phyloP scores from a whole-genome alignment of 2,329 filamentous ascomycete genomes.

The Calonectria montana region DNA sequence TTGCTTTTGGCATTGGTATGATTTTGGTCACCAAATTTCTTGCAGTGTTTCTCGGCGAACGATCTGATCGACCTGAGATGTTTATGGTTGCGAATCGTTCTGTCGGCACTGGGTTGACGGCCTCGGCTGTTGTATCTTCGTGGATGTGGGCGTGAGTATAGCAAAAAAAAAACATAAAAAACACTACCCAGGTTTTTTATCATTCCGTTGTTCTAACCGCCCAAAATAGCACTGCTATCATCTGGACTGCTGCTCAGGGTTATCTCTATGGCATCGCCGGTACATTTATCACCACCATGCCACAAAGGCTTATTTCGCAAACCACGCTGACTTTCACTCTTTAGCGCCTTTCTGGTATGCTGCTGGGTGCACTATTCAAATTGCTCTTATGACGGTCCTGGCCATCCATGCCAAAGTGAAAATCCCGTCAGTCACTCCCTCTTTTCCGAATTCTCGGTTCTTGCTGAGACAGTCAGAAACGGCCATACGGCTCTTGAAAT shows the following conservation, averaged over 20 bases:
- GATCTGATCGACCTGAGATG: conserved; percentile 20
- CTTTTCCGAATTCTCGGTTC: no score
- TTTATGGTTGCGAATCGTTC: conserved; percentile 25
- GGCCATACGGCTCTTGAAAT: conserved; percentile 21
- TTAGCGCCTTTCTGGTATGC: conserved; percentile 24
- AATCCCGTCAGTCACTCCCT: conserved; percentile 8
- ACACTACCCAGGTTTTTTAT: accelerated
- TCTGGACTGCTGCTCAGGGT: conserved; percentile 21
- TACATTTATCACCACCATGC: not conserved
- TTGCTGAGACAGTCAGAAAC: not conserved
- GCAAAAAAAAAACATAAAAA: not conserved
- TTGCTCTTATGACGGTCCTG: conserved; percentile 21
- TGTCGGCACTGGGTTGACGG: conserved; percentile 17
- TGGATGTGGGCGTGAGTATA: conserved; percentile 23
- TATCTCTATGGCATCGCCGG: conserved; percentile 20
- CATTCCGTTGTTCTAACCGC: not conserved
- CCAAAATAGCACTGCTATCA: conserved; percentile 14
- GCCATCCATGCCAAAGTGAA: conserved; percentile 25
- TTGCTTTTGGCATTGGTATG: conserved; percentile 23
- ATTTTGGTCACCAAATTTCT: conserved; percentile 24
- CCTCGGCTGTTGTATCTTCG: conserved; percentile 14
- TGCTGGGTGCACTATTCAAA: conserved; percentile 23
- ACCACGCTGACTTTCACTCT: not conserved
- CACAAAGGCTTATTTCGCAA: not conserved
- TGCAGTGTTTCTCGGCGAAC: conserved; percentile 4